Base-by-base conservation (phyloP, 2,329 filamentous ascomycete genomes). In the Lecanicillium sp. region DNA sequence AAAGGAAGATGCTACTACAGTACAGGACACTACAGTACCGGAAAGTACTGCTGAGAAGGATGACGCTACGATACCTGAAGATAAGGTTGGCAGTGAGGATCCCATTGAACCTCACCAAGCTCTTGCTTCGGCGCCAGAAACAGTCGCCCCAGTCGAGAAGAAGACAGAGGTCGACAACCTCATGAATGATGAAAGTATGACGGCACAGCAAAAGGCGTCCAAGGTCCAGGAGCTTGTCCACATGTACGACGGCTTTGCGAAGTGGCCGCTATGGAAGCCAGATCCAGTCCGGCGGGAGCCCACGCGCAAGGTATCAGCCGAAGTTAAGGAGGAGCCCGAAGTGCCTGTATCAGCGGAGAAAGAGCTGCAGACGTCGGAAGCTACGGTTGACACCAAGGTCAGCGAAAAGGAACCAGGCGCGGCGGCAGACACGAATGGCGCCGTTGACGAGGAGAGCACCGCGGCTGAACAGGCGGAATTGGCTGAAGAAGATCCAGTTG, bases 141-240 rank as follows among this genome's bases (percentile, higher is more conserved):
- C 27, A 14, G 14, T 30, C 8, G 14, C 27, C 27, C 8, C 8
- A 8, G 8, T 30, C 27, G 27, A 30, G 27, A 8, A 8, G 8
- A 14, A 30, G 27, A 39, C 15, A 6, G 20, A 23, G 5, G 36
- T 17, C 7, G 15, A 4, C 17, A n/a, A 21, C 12, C 41, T 57
- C 8, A 52, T 48, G 9, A 42, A 41, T 3, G 43, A 39, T 15
- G 51, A 44, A 5, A 49, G 48, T n/a, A 38, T 50, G 4, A 41
- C 52, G 17, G 27, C 48, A n/a, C 50, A 48, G 3, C 53, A 57
- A 29, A 59, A 69, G 44, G 54, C 57, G 0, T 72, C 70, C 7
- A 77, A 73, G 52, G 73, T 78, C 2, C 72, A 74, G 46, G 70
- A 72, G 40, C 60, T 78, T 20, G 75, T 77, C 26, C 67, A 67